Conservation (phyloP, 192 early-diverging fungal genomes). For the Mortierella antarctica region DNA sequence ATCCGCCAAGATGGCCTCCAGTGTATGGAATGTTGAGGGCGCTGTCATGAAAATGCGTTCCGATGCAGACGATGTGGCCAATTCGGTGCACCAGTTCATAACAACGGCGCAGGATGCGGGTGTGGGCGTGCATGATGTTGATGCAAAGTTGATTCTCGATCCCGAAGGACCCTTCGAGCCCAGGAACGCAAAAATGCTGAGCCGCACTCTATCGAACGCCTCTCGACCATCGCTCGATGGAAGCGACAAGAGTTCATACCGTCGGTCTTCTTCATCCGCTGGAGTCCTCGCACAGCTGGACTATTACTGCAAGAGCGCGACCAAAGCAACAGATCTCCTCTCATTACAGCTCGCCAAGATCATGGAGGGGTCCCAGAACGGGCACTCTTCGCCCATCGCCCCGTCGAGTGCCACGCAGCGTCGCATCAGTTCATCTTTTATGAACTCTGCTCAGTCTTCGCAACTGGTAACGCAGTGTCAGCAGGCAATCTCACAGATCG, state of each 20-base stretch:
- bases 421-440: constrained; percentile 6
- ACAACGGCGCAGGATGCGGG: constrained; percentile 44
- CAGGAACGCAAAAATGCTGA: constrained; percentile 3
- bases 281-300: constrained; percentile 47
- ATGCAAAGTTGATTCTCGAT: constrained; percentile 53
- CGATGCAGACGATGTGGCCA: constrained; percentile 80
- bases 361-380: constrained; percentile 13
- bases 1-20: constrained; percentile 83
- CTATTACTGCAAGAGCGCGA: constrained; percentile 51
- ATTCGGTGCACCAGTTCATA: constrained; percentile 76
- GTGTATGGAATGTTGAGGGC: constrained; percentile 91
- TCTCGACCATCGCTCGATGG: constrained; percentile 13
- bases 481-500: constrained; percentile 52
- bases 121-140: constrained; percentile 49
- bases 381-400: not conserved
- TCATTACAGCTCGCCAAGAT: constrained; percentile 34
- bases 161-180: constrained; percentile 17
- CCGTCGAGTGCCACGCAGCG: not conserved
- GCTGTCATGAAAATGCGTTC: constrained; percentile 75
- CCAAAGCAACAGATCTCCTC: constrained; percentile 40
- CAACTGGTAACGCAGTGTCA: constrained; percentile 52
- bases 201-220: constrained; percentile 9
- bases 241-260: not conserved
- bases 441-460: constrained; percentile 47
- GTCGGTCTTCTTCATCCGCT: constrained; percentile 13